phyloP scores from a whole-genome alignment of 306 rosid species.

The Erythrophleum fordii region DNA sequence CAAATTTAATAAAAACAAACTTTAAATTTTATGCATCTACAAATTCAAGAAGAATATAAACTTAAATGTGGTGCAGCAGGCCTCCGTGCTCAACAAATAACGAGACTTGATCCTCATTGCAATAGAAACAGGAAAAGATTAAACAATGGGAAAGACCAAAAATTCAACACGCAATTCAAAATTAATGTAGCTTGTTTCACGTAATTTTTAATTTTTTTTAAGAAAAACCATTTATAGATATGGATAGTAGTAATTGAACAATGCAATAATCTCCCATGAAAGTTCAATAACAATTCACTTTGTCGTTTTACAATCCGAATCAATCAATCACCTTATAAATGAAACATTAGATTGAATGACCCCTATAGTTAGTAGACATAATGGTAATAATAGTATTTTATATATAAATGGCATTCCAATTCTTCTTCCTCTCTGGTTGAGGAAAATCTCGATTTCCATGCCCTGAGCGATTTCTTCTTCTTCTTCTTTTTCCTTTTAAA shows the following conservation, averaged over 20 bases:
- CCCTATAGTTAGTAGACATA: constrained; percentile 54
- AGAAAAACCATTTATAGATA: constrained; percentile 1
- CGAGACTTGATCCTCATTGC: neutral
- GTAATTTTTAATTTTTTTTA: no score
- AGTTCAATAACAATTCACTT: constrained; percentile 38
- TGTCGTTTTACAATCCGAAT: constrained; percentile 59
- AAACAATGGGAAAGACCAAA: neutral
- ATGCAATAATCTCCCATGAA: constrained; percentile 37
- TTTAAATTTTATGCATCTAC: no score
- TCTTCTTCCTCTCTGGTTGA: constrained; percentile 55
- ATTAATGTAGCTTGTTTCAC: constrained; percentile 9
- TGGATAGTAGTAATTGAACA: constrained; percentile 37
- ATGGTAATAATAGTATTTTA: constrained; percentile 27
- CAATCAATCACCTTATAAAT: constrained; percentile 50
- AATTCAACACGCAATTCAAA: neutral
- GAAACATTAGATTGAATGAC: constrained; percentile 52
- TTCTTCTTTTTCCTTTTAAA: no score
- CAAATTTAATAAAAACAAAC: no score
- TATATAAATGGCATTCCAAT: constrained; percentile 52
- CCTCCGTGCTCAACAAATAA: neutral
- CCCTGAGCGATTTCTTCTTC: no score
- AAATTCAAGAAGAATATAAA: no score
- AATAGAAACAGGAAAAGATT: neutral
- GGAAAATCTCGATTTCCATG: constrained; percentile 51
- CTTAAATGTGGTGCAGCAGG: constrained; percentile 14